phyloP scores from a whole-genome alignment of 2,329 filamentous ascomycete genomes.

The Talaromyces albobiverticillius region DNA sequence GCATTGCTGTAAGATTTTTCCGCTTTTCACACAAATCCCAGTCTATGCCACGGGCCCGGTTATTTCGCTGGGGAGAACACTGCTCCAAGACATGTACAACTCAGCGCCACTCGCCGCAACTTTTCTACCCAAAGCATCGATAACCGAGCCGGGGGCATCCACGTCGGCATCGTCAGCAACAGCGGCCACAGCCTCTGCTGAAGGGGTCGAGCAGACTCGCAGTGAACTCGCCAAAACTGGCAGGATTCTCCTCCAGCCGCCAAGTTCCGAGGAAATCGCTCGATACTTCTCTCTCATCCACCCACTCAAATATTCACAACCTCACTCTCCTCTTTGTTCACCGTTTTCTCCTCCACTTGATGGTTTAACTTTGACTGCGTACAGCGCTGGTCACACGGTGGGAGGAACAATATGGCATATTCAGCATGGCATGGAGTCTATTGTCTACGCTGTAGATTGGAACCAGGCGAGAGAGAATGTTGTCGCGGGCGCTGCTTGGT shows the following conservation, averaged over 20 bases:
- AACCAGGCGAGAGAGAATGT: slow-evolving; percentile 97
- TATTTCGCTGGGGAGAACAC: slow-evolving; percentile 84
- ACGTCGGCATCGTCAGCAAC: slow-evolving; percentile 37
- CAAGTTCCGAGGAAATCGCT: slow-evolving; percentile 83
- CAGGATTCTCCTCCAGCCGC: slow-evolving; percentile 62
- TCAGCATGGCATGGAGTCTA: slow-evolving; percentile 91
- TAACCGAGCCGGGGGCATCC: slow-evolving; percentile 57
- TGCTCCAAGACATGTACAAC: slow-evolving; percentile 87
- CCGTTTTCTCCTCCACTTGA: slow-evolving; percentile 86
- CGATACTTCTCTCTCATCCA: slow-evolving; percentile 89
- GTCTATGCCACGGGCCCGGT: slow-evolving; percentile 93
- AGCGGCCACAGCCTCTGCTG: slow-evolving; percentile 28
- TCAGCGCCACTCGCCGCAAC: slow-evolving; percentile 86
- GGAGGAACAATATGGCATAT: slow-evolving; percentile 99
- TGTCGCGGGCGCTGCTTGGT: slow-evolving; percentile 87
- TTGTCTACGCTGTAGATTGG: slow-evolving; percentile 98
- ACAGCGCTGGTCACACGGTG: slow-evolving; percentile 92
- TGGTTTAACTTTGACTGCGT: slow-evolving; percentile 90
- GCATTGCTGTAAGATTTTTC: slow-evolving; percentile 95
- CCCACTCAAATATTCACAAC: slow-evolving; percentile 93
- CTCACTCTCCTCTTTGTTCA: slow-evolving; percentile 82
- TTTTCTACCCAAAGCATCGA: slow-evolving; percentile 68
- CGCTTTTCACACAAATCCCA: slow-evolving; percentile 85
- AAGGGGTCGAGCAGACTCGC: slow-evolving; percentile 29
- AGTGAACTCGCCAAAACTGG: slow-evolving; percentile 27